Conservation (phyloP, 305 asterid genomes). For the Fraxinus baroniana region DNA sequence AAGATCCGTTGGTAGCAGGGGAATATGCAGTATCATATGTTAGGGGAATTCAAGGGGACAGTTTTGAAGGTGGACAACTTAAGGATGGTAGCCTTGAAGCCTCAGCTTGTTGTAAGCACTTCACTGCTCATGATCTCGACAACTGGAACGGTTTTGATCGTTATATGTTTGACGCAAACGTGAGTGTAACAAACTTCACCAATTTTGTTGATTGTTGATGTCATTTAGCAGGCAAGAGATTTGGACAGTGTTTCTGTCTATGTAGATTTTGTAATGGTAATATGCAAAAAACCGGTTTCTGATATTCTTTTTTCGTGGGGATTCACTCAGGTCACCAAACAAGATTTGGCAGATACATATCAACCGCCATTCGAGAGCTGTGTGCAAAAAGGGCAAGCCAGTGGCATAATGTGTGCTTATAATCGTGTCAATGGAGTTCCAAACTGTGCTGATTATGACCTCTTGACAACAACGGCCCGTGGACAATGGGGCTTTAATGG, state of each 20-base stretch:
- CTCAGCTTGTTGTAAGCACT: conserved; percentile 89
- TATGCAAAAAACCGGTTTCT: not conserved
- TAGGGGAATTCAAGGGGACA: conserved; percentile 76
- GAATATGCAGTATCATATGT: conserved; percentile 66
- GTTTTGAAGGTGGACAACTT: conserved; percentile 51
- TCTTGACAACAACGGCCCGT: conserved; percentile 57
- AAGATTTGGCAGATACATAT: conserved; percentile 72
- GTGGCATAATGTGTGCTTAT: conserved; percentile 70
- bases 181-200: not conserved
- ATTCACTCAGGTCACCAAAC: conserved; percentile 54
- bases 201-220: not conserved
- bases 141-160: conserved; percentile 68
- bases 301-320: not conserved
- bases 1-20: conserved; percentile 62
- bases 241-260: not conserved
- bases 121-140: conserved; percentile 81
- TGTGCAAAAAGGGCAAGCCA: conserved; percentile 55
- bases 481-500: conserved; percentile 70
- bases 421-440: conserved; percentile 74
- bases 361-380: conserved; percentile 77
- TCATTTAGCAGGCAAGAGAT: not conserved
- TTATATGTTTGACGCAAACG: conserved; percentile 59
- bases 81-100: conserved; percentile 46
- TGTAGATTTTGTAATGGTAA: not conserved
- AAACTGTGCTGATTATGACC: conserved; percentile 51